Percentiles rank a stretch among this genome's conserved stretches.
phyloP scores from a whole-genome alignment of 176 grass and related monocot species.

The Phoenix roebelenii region DNA sequence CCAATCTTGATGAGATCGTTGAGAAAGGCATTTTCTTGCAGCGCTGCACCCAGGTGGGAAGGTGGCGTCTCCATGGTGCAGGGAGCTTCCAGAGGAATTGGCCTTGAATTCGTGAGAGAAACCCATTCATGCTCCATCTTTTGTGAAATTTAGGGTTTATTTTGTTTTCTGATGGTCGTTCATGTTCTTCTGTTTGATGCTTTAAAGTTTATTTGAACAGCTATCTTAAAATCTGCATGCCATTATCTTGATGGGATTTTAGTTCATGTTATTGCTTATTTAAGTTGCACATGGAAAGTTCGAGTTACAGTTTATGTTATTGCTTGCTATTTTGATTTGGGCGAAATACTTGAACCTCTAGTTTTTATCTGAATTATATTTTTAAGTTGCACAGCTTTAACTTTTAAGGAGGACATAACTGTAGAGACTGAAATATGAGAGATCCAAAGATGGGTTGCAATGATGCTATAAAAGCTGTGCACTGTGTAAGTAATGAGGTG shows the following conservation, averaged over 20 bases:
- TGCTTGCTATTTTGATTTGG: too few species aligned
- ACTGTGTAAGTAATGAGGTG: too few species aligned
- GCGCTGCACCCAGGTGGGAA: background rate
- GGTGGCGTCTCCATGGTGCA: constrained; percentile 81
- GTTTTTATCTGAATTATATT: too few species aligned
- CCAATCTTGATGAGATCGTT: constrained; percentile 28
- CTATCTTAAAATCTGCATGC: too few species aligned
- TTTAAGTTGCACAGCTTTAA: too few species aligned
- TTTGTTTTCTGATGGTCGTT: background rate
- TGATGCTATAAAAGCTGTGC: too few species aligned
- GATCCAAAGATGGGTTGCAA: too few species aligned
- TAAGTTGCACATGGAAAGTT: background rate
- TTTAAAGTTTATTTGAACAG: background rate
- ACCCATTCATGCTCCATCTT: background rate
- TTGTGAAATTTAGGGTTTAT: background rate
- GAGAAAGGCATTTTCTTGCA: constrained; percentile 34
- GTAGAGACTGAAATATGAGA: too few species aligned
- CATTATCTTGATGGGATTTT: background rate
- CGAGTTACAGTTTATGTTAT: too few species aligned
- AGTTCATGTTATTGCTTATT: background rate
- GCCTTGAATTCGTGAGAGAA: constrained; percentile 73
- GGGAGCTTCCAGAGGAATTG: constrained; percentile 77
- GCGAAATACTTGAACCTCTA: too few species aligned
- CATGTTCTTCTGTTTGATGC: constrained; percentile 1
- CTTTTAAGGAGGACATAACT: too few species aligned